phyloP scores from a whole-genome alignment of 805 yeast genomes.

The Ogataea corticis region DNA sequence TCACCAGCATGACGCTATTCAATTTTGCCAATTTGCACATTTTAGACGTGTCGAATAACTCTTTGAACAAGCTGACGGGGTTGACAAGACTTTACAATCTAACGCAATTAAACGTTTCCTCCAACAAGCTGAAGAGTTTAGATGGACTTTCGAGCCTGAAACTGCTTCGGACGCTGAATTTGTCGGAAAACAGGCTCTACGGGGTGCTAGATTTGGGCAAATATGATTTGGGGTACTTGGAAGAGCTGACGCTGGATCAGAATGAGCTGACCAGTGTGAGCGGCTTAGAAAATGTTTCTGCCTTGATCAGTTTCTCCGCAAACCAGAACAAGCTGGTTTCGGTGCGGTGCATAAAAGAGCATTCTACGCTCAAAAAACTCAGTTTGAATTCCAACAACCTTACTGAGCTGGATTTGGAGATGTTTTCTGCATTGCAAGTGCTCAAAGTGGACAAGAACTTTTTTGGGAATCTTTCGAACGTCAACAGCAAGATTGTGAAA shows the following conservation, averaged over 20 bases:
- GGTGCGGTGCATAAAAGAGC: slow-evolving; percentile 24
- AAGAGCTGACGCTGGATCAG: slow-evolving; percentile 44
- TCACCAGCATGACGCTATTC: slow-evolving; percentile 45
- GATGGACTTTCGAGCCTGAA: slow-evolving; percentile 39
- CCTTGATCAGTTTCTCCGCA: slow-evolving; percentile 41
- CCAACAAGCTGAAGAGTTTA: slow-evolving; percentile 38
- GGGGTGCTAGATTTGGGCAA: slow-evolving; percentile 41
- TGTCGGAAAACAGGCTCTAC: slow-evolving; percentile 41
- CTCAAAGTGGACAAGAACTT: slow-evolving; percentile 46
- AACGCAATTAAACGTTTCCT: slow-evolving; percentile 39
- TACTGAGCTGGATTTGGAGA: slow-evolving; percentile 32
- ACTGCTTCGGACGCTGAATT: slow-evolving; percentile 42
- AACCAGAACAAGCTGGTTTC: slow-evolving; percentile 42
- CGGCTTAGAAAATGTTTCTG: slow-evolving; percentile 39
- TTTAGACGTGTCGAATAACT: slow-evolving; percentile 42
- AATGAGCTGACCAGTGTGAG: slow-evolving; percentile 38
- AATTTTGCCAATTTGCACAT: slow-evolving; percentile 42
- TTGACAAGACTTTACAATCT: slow-evolving; percentile 43
- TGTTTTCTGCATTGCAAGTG: slow-evolving; percentile 42
- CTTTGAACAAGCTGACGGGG: slow-evolving; percentile 37
- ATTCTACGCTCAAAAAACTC: slow-evolving; percentile 38
- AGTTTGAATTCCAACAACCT: slow-evolving; percentile 41
- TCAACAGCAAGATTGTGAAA: slow-evolving; percentile 41
- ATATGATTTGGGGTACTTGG: slow-evolving; percentile 40
- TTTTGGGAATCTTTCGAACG: slow-evolving; percentile 28